Conservation (phyloP, 345 rosid genomes). For the Cardiospermum halicacabum region DNA sequence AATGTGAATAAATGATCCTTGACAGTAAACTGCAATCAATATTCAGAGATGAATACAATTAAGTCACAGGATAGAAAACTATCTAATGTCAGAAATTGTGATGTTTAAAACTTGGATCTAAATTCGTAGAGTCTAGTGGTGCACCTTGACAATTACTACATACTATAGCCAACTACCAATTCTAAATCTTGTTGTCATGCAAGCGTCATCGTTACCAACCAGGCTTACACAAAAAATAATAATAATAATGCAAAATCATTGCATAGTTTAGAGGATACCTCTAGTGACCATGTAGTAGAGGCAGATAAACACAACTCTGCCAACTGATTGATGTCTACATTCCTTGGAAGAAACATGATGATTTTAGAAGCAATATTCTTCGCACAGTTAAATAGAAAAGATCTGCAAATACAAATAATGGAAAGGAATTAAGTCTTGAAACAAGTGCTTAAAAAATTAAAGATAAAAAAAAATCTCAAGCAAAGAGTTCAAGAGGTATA, state of each 20-base stretch:
- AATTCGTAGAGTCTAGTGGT: neutral
- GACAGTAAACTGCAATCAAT: neutral
- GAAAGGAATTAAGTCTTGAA: slow-evolving; percentile 10
- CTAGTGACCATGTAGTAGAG: slow-evolving; percentile 61
- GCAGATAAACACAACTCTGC: slow-evolving; percentile 70
- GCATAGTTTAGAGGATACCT: slow-evolving; percentile 34
- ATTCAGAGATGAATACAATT: neutral
- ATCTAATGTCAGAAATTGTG: neutral
- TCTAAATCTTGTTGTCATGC: neutral
- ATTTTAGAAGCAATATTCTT: slow-evolving; percentile 55
- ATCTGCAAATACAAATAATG: slow-evolving; percentile 39
- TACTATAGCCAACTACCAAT: neutral
- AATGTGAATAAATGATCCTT: neutral
- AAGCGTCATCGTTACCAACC: neutral
- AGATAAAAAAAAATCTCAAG: neutral
- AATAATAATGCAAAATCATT: neutral
- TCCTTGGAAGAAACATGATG: slow-evolving; percentile 89
- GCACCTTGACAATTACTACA: slow-evolving; percentile 1
- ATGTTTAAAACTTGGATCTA: neutral
- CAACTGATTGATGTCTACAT: slow-evolving; percentile 70
- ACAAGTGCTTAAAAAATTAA: neutral
- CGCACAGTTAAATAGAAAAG: slow-evolving; percentile 54
- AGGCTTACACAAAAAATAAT: neutral
- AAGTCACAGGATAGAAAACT: neutral
- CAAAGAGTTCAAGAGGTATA: slow-evolving; percentile 22